Evolutionary conservation across 805 yeast genomes (phyloP), one percentile per base, ranked within the genome.

Genomic region (Yamadazyma philogaea): DNA sequence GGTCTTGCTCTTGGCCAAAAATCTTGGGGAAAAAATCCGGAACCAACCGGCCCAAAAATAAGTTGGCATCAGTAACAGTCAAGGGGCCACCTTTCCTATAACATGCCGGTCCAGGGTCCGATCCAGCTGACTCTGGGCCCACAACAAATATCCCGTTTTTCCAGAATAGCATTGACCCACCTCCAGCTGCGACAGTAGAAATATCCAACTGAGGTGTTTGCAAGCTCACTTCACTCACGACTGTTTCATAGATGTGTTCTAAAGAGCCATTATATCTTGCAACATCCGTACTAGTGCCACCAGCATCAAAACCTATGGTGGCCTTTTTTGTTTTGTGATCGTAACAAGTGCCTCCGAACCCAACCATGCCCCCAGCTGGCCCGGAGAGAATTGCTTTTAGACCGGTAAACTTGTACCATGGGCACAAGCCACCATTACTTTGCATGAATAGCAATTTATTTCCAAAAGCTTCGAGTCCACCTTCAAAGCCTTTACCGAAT

Each of bases 311-410:
- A 1, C 75, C 75, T 22, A 69, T 61, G 22, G 71, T 65, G 15
- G 69, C 70, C 32, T 44, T 52, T 16, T 46, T 26, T 2, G 52
- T 20, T 1, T 24, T 39, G 19, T 46, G 30, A 46, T 74, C 78
- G 57, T 74, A 87, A 47, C 96, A 86, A 0, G 98, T 90, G 40
- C 79, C 75, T 0, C 96, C 87, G 53, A 81, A 87, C 0, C 98
- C 98, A 26, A 91, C 96, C 45, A 91, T 95, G 38, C 98, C 98
- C 30, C 98, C 98, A 7, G 98, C 98, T 2, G 98, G 98, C 2
- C 98, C 98, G 1, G 96, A 87, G 27, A 91, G 64, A 37, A 91
- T 85, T 3, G 98, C 96, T 52, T 81, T 76, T 28, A 91, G 68
- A 1, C 98, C 98, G 0, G 96, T 83, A 59, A 91, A 91, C 37